A percentile compares a stretch with the other conserved stretches of the same genome.
Conservation (phyloP, 192 early-diverging fungal genomes). For the Coemansia sp. region DNA sequence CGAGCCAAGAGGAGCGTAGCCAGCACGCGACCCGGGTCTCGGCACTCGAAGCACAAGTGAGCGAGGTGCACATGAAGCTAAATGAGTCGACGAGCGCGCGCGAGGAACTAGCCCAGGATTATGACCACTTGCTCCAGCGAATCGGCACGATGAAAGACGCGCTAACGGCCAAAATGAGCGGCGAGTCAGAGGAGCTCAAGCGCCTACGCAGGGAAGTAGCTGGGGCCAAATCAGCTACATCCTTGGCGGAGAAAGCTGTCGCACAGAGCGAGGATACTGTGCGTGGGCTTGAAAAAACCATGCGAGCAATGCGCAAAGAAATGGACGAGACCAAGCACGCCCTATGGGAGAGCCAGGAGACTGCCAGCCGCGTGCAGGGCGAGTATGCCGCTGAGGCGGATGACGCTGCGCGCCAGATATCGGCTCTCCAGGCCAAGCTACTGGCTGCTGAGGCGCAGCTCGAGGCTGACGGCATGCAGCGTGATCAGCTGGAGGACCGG, state of each 20-base stretch:
- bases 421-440: conserved; percentile 20
- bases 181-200: conserved; percentile 67
- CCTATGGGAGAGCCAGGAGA: conserved; percentile 53
- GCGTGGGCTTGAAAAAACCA: neutral
- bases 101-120: conserved; percentile 55
- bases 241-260: conserved; percentile 1
- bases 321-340: conserved; percentile 29
- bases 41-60: conserved; percentile 29
- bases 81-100: conserved; percentile 40
- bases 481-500: conserved; percentile 46
- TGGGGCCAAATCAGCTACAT: conserved; percentile 16
- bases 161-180: conserved; percentile 79
- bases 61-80: conserved; percentile 24
- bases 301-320: conserved; percentile 22
- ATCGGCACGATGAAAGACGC: conserved; percentile 81
- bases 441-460: conserved; percentile 35
- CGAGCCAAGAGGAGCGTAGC: neutral
- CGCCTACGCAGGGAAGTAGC: conserved; percentile 42
- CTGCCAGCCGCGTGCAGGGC: conserved; percentile 23
- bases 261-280: conserved; percentile 13
- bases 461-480: conserved; percentile 27
- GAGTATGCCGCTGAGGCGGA: conserved; percentile 26
- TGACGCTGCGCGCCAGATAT: conserved; percentile 31
- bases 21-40: conserved; percentile 9
- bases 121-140: conserved; percentile 73